Conservation (phyloP, 345 rosid genomes). For the Citrus glauca region DNA sequence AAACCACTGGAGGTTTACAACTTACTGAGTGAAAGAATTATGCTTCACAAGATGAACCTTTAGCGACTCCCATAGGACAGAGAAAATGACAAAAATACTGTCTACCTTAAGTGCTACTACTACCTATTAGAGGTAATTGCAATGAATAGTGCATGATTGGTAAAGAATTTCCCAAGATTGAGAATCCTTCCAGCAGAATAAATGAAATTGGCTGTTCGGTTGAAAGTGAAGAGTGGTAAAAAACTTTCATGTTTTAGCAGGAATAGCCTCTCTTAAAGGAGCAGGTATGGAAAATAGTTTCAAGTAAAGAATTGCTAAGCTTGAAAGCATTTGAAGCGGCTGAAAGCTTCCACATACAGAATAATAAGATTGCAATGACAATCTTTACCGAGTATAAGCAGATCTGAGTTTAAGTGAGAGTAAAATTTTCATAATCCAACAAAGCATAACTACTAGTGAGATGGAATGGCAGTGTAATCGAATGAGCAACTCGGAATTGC, state of each 20-base stretch:
- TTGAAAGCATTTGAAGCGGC: background rate
- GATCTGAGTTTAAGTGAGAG: background rate
- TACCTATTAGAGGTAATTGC: background rate
- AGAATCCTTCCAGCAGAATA: background rate
- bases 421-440: too few species aligned
- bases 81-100: background rate
- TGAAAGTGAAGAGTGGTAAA: background rate
- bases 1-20: background rate
- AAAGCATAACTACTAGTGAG: background rate
- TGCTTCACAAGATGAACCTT: background rate
- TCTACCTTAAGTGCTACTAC: background rate
- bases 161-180: background rate
- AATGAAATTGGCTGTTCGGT: background rate
- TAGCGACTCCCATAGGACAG: background rate
- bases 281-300: background rate
- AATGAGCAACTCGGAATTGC: background rate
- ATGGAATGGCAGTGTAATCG: background rate
- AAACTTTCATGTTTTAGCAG: background rate
- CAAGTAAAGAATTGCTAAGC: background rate
- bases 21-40: background rate
- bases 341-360: background rate
- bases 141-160: background rate
- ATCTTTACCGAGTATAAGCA: background rate
- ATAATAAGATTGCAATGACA: background rate
- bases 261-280: background rate